Base-by-base conservation (phyloP, 2,329 filamentous ascomycete species). In the Ascochyta koolunga region DNA sequence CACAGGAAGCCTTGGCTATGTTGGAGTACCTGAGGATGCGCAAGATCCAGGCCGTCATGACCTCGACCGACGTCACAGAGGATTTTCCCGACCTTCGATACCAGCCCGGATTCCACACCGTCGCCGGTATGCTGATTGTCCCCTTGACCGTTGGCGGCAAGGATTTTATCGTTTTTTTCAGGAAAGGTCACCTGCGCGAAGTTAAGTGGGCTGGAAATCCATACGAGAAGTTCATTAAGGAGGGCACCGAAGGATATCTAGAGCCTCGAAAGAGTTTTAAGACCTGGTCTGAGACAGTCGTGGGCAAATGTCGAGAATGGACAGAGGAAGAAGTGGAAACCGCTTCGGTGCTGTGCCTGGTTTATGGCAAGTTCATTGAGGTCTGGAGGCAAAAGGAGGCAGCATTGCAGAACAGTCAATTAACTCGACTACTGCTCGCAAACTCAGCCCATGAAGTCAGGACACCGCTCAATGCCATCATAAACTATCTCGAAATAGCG, bases 361-460 rank as follows among this genome's bases (percentile, higher is more conserved):
- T 96, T 1, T 96, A 96, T 59, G 90, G 89, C 70, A 88, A 85
- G 71, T 96, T 96, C 70, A 96, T 96, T 64, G 90, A 96, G 67
- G 91, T 96, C 1, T 96, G 92, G 92, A 82, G 91, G 50, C 90
- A 96, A 69, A 96, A 96, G 62, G 92, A 96, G 71, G 88, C 87
- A 1, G 90, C 90, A 0, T 70, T 96, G 54, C 89, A 96, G 64
- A 93, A 81, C 68, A 96, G 89, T 62, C 89, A 93, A 55, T 79
- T 96, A 2, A 96, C 91, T 0, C 82, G 86, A 40, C 76, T 96
- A 4, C 76, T 96, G 1, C 79, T 96, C 19, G 90, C 91, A 4
- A 96, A 96, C 61, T 96, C 91, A 0, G 92, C 92, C 0, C 93
- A 96, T 60, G 92, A 96, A 77, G 91, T 96, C 8, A 87, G 93